These are phyloP conservation scores for Tylopilus felleus DNA, from an alignment of 768 basidiomycete genomes.

Conservation along the genomic window DNA sequence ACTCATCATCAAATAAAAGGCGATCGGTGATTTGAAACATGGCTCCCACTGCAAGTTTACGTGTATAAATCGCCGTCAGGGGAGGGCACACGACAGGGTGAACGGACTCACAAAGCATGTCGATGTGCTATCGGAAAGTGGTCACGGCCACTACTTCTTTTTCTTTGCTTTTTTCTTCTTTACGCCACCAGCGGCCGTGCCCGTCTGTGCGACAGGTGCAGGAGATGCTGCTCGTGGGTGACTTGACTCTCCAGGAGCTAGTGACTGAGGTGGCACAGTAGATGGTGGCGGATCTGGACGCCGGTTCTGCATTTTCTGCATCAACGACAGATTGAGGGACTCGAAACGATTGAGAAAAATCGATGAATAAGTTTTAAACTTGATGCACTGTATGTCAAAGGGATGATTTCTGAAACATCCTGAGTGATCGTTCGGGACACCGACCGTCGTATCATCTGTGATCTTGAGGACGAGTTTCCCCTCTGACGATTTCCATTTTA, in stretches of 20 bases:
- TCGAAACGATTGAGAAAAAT: constrained; percentile 97
- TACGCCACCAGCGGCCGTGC: constrained; percentile 52
- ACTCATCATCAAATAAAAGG: constrained; percentile 8
- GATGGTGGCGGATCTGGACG: constrained; percentile 35
- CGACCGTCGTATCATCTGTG: constrained; percentile 84
- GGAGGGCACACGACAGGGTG: not conserved
- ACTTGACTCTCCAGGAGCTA: constrained; percentile 18
- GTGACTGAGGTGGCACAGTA: constrained; percentile 13
- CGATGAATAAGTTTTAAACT: constrained; percentile 93
- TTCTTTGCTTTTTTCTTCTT: constrained; percentile 87
- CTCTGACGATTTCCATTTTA: constrained; percentile 86
- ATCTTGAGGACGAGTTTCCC: constrained; percentile 91
- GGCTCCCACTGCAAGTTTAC: not conserved
- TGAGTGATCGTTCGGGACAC: constrained; percentile 28
- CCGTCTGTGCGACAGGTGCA: constrained; percentile 29
- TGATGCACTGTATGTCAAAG: constrained; percentile 66
- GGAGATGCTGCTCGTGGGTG: constrained; percentile 35
- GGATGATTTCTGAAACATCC: not conserved
- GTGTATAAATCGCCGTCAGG: constrained; percentile 4
- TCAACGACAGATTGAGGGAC: constrained; percentile 79
- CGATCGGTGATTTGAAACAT: constrained; percentile 1
- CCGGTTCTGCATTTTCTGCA: constrained; percentile 82
- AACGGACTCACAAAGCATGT: constrained; percentile 13
- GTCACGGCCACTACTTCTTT: constrained; percentile 54
- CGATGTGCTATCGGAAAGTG: not conserved